Evolutionary conservation across 257 asterid genomes (phyloP), one percentile per base, ranked within the genome.

Genomic region (Solanum pinnatisectum): DNA sequence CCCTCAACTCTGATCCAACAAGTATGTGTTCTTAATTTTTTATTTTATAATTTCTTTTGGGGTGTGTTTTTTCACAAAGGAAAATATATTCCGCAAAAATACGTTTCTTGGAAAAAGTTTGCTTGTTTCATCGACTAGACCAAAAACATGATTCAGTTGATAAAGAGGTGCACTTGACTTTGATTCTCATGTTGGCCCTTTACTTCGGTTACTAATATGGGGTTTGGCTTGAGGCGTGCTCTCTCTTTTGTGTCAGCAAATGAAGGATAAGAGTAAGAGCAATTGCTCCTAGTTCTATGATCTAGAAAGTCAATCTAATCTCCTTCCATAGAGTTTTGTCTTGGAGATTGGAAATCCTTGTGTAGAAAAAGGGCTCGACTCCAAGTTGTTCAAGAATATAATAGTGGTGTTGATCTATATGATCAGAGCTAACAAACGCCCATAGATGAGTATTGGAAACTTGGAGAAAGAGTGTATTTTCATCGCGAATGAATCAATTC

Each of bases 1-100:
- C 96, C 94, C 95, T 91, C 98, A 93, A 94, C 86, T 86, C 15
- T 63, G 32, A 63, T 23, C 86, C 63, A 7, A 30, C 16, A 27
- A 42, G 25, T 87, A 15, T 73, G 15, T 35, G 84, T 32, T 33
- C 14, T 32, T 15, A 67, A 27, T 5, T 67, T 63, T 63, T 63
- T 4, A 23, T 63, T 63, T 63, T 52, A 16, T 52, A 9, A 63
- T 23, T 63, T 60, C 6, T 23, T 63, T 68, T 30, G 11, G 72
- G 33, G 72, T 25, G 15, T 65, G 33, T 65, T 65, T 65, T 4
- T 5, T 65, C 22, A n/a, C 6, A 5, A 63, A 63, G 15, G 32
- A n/a, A 63, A 63, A 18, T 56, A 2, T 56, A 20, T 20, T 20
- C 0, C 11, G 0, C 25, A 7, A 56, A 56, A 18, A 65, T 25